Base-by-base conservation (phyloP, 2,329 filamentous ascomycete genomes). In the Paracamarosporium sp. region DNA sequence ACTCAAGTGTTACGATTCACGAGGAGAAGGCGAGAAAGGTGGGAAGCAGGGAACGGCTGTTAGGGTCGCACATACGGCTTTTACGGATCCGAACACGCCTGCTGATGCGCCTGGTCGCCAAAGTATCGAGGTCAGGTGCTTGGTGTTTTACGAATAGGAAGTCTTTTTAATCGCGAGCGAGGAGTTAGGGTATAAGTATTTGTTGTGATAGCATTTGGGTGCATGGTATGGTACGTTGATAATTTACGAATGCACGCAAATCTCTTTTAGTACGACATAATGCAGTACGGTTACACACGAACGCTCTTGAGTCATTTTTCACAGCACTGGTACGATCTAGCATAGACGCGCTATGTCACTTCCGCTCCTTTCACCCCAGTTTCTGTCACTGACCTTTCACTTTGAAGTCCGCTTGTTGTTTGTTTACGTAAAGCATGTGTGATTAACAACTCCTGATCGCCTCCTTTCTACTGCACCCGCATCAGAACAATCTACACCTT, bases 11-110 rank as follows among this genome's bases (percentile, higher is more conserved):
- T 82, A 79, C 59, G 80, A 82, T 58, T 79, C 75, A 9, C 71
- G 67, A 33, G 80, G 80, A 5, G 75, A 81, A 50, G 78, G 77
- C 4, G 73, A 77, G 73, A 70, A 72, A 15, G 73, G 63, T 55
- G 80, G 78, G 1, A 71, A 65, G 52, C 60, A 75, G 36, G 78
- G 79, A 0, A 52, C 80, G 4, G 79, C 79, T 12, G 68, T 81
- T 4, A 66, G 79, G 45, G 81, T 80, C 30, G 88, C 92, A 13
- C 92, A 96, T 78, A 88, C 88, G 9, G 92, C 92, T 2, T 76
- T 76, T 55, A 61, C 64, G 11, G 85, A 88, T 71, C 85, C 84
- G 5, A 69, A 78, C 51, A 86, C 84, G 12, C 82, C 84, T 0
- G 65, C 67, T 24, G 82, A 80, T 53, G 80, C 82, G 7, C 80